phyloP scores from a whole-genome alignment of 2,329 filamentous ascomycete species.

The Fusarium buharicum region DNA sequence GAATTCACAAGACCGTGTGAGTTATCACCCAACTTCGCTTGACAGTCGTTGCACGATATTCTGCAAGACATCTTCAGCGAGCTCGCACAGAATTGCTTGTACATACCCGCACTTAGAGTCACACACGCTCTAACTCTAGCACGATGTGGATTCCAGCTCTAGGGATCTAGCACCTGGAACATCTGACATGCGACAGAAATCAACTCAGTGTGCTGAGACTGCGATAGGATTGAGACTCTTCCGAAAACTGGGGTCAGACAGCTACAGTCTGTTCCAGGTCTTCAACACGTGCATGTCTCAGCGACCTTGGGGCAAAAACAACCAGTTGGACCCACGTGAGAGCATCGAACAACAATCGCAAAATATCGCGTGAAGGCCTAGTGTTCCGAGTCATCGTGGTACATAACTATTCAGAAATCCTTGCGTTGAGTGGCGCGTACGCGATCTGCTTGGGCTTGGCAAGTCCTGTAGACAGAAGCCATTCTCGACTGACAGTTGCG shows the following conservation, averaged over 20 bases:
- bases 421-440: not conserved
- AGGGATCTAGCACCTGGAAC: slow-evolving; percentile 8
- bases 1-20: slow-evolving; percentile 20
- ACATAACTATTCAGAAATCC: not conserved
- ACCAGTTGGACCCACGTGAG: slow-evolving; percentile 5
- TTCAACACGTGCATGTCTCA: slow-evolving; percentile 37
- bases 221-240: slow-evolving; percentile 20
- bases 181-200: slow-evolving; percentile 12
- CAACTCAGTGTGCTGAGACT: slow-evolving; percentile 15
- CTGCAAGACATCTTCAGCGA: slow-evolving; percentile 38
- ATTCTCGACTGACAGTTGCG: not conserved
- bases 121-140: slow-evolving; percentile 12
- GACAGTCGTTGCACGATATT: slow-evolving; percentile 34
- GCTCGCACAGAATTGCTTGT: slow-evolving; percentile 30
- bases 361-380: slow-evolving; percentile 1
- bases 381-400: not conserved
- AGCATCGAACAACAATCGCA: slow-evolving; percentile 8
- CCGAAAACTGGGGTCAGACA: slow-evolving; percentile 24
- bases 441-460: not conserved
- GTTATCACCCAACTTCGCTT: slow-evolving; percentile 42
- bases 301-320: not conserved
- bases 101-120: slow-evolving; percentile 22
- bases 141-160: slow-evolving; percentile 14
- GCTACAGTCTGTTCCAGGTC: slow-evolving; percentile 21
- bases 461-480: not conserved